Percentiles rank a stretch among this genome's conserved stretches.
Evolutionary conservation across 441 rosid species (phyloP).

Genomic region (Kokia cookei): DNA sequence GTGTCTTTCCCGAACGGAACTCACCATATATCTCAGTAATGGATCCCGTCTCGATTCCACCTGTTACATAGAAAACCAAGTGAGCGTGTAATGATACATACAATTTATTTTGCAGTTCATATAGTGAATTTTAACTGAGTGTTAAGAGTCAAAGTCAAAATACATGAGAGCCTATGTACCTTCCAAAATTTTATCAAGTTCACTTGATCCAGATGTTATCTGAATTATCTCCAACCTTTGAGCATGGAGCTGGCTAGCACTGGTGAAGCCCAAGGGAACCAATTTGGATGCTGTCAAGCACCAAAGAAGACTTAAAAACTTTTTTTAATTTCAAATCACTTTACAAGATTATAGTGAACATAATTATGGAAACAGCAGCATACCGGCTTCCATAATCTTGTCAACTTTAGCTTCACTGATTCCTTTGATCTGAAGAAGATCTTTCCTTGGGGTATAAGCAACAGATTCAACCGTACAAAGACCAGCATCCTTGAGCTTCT

Average conservation of each 20-base stretch:
- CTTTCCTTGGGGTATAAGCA: constrained; percentile 88
- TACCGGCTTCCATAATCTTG: constrained; percentile 88
- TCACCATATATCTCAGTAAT: constrained; percentile 96
- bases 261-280: constrained; percentile 90
- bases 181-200: constrained; percentile 93
- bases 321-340: not conserved
- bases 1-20: constrained; percentile 97
- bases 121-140: constrained; percentile 26
- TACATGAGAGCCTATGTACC: constrained; percentile 27
- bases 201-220: constrained; percentile 90
- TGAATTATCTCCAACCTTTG: constrained; percentile 93
- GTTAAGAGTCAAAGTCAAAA: not conserved
- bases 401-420: constrained; percentile 96
- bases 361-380: constrained; percentile 3
- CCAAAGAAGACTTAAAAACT: constrained; percentile 1
- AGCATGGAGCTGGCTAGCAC: constrained; percentile 88
- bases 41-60: constrained; percentile 96
- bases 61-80: constrained; percentile 23
- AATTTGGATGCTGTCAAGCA: constrained; percentile 70
- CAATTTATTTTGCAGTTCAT: not conserved
- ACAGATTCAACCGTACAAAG: constrained; percentile 92
- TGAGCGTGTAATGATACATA: constrained; percentile 6
- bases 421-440: constrained; percentile 95
- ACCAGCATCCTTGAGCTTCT: constrained; percentile 94
- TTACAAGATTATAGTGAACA: not conserved